Percentiles rank a stretch among this genome's conserved stretches.
phyloP scores from a whole-genome alignment of 441 rosid genomes.

The Gossypium gossypioides region DNA sequence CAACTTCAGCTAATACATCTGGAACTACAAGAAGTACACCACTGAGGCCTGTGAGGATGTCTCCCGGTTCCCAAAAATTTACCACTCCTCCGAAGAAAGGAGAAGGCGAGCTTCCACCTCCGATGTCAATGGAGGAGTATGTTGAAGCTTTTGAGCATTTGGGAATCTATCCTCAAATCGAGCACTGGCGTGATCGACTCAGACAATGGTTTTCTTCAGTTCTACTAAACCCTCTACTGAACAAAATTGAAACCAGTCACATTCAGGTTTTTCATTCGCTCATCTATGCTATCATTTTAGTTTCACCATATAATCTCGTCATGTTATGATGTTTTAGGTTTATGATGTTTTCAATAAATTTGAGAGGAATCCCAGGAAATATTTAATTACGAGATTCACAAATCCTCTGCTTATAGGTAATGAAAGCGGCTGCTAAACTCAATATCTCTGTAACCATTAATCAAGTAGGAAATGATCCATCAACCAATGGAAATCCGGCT shows the following conservation, averaged over 20 bases:
- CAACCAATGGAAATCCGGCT: constrained; percentile 35
- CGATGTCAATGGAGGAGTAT: constrained; percentile 87
- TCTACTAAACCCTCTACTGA: constrained; percentile 64
- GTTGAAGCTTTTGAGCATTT: constrained; percentile 66
- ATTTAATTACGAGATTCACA: not conserved
- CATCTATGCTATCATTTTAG: not conserved
- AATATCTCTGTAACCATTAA: constrained; percentile 54
- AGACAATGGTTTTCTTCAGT: constrained; percentile 92
- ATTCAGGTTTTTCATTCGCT: constrained; percentile 41
- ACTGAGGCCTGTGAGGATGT: constrained; percentile 83
- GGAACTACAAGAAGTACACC: constrained; percentile 87
- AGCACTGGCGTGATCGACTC: constrained; percentile 79
- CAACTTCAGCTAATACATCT: constrained; percentile 61
- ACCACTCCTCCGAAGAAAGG: constrained; percentile 93
- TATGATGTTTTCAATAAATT: not conserved
- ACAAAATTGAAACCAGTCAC: constrained; percentile 79
- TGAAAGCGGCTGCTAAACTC: constrained; percentile 73
- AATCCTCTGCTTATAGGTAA: constrained; percentile 43
- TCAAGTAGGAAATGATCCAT: constrained; percentile 66
- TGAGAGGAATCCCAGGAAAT: not conserved
- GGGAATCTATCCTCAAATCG: constrained; percentile 85
- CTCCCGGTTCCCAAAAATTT: constrained; percentile 90
- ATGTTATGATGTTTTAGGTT: not conserved
- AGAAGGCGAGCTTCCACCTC: constrained; percentile 80
- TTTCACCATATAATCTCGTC: not conserved